phyloP scores from a whole-genome alignment of 192 early-diverging fungal species.

The Kickxella alabastrina region DNA sequence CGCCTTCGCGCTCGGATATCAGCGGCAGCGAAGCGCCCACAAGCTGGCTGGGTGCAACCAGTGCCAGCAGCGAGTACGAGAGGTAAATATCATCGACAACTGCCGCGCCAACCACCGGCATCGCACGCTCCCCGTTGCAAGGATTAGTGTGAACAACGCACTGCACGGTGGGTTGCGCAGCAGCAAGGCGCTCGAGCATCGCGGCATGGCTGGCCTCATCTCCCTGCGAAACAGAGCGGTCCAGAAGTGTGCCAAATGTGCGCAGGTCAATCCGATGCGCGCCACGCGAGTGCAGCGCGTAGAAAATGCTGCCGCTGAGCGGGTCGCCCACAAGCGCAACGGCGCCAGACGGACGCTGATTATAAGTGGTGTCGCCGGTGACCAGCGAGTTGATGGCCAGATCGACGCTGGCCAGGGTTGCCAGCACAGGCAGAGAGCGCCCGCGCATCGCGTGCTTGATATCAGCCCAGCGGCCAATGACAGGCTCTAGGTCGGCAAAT shows the following conservation, averaged over 20 bases:
- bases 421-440: constrained; percentile 49
- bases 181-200: constrained; percentile 27
- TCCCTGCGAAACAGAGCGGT: constrained; percentile 24
- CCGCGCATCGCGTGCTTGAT: constrained; percentile 1
- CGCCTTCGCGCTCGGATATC: constrained; percentile 4
- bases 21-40: constrained; percentile 54
- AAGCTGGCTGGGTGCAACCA: constrained; percentile 56
- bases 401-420: constrained; percentile 55
- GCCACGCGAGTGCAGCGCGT: constrained; percentile 65
- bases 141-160: constrained; percentile 41
- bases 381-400: constrained; percentile 33
- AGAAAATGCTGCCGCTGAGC: constrained; percentile 60
- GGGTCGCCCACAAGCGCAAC: constrained; percentile 59
- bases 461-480: constrained; percentile 44
- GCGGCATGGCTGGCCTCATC: constrained; percentile 11
- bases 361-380: background rate
- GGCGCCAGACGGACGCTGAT: constrained; percentile 12
- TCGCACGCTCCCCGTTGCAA: constrained; percentile 14
- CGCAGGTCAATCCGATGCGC: constrained; percentile 62
- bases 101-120: constrained; percentile 57
- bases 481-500: constrained; percentile 57
- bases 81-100: constrained; percentile 64
- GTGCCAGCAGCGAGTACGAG: constrained; percentile 63
- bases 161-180: constrained; percentile 19
- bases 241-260: constrained; percentile 51